Evolutionary conservation across 805 yeast species (phyloP).

Genomic region (Yamadazyma nakazawae): DNA sequence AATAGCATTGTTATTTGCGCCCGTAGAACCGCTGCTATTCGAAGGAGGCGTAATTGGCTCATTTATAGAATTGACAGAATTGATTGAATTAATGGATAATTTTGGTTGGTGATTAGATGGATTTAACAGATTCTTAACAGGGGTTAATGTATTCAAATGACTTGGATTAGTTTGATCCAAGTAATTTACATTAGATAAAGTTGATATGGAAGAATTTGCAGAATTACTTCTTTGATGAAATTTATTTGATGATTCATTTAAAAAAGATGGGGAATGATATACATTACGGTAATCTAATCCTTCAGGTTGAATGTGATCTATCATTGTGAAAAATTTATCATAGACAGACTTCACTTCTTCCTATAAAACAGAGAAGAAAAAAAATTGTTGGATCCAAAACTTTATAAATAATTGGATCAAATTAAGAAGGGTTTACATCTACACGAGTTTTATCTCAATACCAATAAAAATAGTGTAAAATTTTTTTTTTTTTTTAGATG

Average conservation of each 20-base stretch:
- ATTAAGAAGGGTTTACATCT: slow-evolving; percentile 13
- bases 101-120: slow-evolving; percentile 9
- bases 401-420: slow-evolving; percentile 10
- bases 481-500: background rate
- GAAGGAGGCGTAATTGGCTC: slow-evolving; percentile 17
- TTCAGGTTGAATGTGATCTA: slow-evolving; percentile 5
- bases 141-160: background rate
- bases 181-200: background rate
- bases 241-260: slow-evolving; percentile 4
- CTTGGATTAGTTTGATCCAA: background rate
- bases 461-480: slow-evolving; percentile 8
- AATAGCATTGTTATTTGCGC: background rate
- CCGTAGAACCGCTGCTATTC: background rate
- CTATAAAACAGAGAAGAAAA: slow-evolving; percentile 1
- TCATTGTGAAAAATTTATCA: slow-evolving; percentile 6
- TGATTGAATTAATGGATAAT: slow-evolving; percentile 14
- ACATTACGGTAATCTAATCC: slow-evolving; percentile 2
- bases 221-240: slow-evolving; percentile 3
- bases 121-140: background rate
- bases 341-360: slow-evolving; percentile 1
- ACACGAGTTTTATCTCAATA: slow-evolving; percentile 12
- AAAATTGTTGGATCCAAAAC: slow-evolving; percentile 7
- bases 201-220: slow-evolving; percentile 1
- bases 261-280: background rate
- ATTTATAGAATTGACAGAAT: slow-evolving; percentile 10